Evolutionary conservation across 495 filamentous ascomycete genomes (phyloP).

Genomic region (Neurospora sp.): DNA sequence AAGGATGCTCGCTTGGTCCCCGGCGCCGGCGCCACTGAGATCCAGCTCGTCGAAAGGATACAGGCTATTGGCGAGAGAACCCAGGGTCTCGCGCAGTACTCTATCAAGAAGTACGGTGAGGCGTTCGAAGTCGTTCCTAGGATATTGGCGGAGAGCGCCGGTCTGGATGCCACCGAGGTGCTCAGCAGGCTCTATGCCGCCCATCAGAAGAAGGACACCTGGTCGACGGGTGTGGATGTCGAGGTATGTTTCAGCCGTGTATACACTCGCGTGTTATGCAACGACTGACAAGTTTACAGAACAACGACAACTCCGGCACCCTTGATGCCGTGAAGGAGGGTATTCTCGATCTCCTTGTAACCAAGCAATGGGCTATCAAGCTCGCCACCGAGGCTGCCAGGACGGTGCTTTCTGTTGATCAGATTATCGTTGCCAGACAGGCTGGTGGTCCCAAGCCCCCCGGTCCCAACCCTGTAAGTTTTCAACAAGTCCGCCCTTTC

Average conservation of each 20-base stretch:
- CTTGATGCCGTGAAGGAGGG: conserved; percentile 81
- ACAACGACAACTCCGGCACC: conserved; percentile 66
- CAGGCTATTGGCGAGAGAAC: conserved; percentile 82
- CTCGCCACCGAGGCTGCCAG: conserved; percentile 89
- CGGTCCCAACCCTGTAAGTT: conserved; percentile 58
- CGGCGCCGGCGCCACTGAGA: conserved; percentile 90
- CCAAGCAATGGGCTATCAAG: conserved; percentile 94
- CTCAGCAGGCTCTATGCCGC: conserved; percentile 85
- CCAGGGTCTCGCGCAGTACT: conserved; percentile 83
- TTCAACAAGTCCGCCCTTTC: neutral
- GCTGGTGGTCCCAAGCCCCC: conserved; percentile 96
- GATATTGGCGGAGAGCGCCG: conserved; percentile 87
- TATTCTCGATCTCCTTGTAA: conserved; percentile 82
- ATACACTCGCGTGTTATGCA: neutral
- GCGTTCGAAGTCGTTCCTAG: conserved; percentile 95
- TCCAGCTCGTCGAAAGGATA: conserved; percentile 89
- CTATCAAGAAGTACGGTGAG: conserved; percentile 94
- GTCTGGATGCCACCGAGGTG: conserved; percentile 91
- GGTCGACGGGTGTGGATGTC: conserved; percentile 88
- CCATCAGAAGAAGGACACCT: conserved; percentile 77
- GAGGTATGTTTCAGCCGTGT: conserved; percentile 42
- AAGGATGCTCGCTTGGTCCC: conserved; percentile 85
- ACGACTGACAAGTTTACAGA: conserved; percentile 30
- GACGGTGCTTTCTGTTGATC: conserved; percentile 92
- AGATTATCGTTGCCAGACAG: conserved; percentile 97